Evolutionary conservation across 495 filamentous ascomycete species (phyloP).

Genomic region (Xylaria castorea): DNA sequence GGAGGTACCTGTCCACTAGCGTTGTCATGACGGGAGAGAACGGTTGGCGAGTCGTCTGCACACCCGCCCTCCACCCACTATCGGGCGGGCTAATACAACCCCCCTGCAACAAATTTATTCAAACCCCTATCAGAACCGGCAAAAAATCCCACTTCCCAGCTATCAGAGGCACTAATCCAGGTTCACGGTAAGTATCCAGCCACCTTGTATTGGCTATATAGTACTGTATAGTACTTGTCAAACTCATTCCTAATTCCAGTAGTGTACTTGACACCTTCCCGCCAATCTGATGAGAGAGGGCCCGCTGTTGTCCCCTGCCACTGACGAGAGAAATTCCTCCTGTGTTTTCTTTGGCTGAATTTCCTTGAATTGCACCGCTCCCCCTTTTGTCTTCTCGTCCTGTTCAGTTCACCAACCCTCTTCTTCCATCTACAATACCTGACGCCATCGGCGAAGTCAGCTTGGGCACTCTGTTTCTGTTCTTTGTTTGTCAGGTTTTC

Average conservation of each 20-base stretch:
- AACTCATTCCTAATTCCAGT: background rate
- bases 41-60: slow-evolving; percentile 16
- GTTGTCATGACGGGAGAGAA: no score
- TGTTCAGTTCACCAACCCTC: slow-evolving; percentile 22
- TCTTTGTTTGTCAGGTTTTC: slow-evolving; percentile 22
- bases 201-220: background rate
- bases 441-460: slow-evolving; percentile 24
- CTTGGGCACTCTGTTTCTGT: slow-evolving; percentile 19
- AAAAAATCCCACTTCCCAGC: slow-evolving; percentile 8
- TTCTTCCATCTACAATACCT: slow-evolving; percentile 23
- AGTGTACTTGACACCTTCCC: slow-evolving; percentile 15
- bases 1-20: background rate
- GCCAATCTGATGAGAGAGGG: slow-evolving; percentile 22
- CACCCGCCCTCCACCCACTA: slow-evolving; percentile 14
- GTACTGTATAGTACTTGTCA: slow-evolving; percentile 7
- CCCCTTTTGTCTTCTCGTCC: slow-evolving; percentile 24
- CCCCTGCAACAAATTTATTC: slow-evolving; percentile 29
- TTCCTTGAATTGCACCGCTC: slow-evolving; percentile 21
- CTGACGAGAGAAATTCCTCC: slow-evolving; percentile 25
- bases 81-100: slow-evolving; percentile 22
- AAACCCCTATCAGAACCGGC: slow-evolving; percentile 27
- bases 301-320: slow-evolving; percentile 25
- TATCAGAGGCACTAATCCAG: background rate
- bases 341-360: slow-evolving; percentile 25
- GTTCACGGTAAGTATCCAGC: background rate